A percentile compares a stretch with the other conserved stretches of the same genome.
These are phyloP conservation scores for Glycine soja DNA, from an alignment of 306 rosid species.

Conservation along the genomic window DNA sequence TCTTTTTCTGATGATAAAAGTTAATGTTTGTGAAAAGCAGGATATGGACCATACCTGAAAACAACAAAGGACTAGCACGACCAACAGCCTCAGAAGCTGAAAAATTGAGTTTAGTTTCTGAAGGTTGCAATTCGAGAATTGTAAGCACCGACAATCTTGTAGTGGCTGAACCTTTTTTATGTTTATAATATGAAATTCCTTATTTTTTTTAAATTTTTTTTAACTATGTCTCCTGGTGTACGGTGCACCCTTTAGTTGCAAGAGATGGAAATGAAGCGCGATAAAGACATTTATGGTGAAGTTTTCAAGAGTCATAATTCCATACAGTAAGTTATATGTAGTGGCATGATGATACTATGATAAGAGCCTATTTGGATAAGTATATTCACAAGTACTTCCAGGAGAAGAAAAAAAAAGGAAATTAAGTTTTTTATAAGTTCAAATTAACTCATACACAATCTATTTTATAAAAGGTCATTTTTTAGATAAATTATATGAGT, in stretches of 20 bases:
- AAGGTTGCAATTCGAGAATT: conserved; percentile 77
- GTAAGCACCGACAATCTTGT: conserved; percentile 56
- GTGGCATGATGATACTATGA: conserved; percentile 11
- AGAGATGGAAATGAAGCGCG: conserved; percentile 76
- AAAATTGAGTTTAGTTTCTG: conserved; percentile 68
- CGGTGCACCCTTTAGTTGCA: conserved; percentile 60
- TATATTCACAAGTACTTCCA: too few species aligned
- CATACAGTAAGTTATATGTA: conserved; percentile 66
- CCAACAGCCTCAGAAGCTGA: conserved; percentile 69
- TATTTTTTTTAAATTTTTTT: background rate
- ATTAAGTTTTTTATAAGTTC: too few species aligned
- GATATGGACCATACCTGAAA: conserved; percentile 89
- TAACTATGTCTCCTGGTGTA: conserved; percentile 42
- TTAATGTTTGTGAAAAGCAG: conserved; percentile 47
- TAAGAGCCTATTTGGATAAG: too few species aligned
- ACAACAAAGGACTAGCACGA: conserved; percentile 62
- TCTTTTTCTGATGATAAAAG: conserved; percentile 41
- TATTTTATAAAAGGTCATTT: too few species aligned
- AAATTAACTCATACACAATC: too few species aligned
- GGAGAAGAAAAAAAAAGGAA: too few species aligned
- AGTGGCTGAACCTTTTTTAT: background rate
- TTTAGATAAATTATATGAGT: too few species aligned
- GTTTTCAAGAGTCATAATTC: conserved; percentile 79
- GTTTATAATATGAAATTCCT: conserved; percentile 31
- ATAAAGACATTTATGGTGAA: conserved; percentile 62